Base-by-base conservation (phyloP, 148 eudicot genomes). In the Fagopyrum esculentum region DNA sequence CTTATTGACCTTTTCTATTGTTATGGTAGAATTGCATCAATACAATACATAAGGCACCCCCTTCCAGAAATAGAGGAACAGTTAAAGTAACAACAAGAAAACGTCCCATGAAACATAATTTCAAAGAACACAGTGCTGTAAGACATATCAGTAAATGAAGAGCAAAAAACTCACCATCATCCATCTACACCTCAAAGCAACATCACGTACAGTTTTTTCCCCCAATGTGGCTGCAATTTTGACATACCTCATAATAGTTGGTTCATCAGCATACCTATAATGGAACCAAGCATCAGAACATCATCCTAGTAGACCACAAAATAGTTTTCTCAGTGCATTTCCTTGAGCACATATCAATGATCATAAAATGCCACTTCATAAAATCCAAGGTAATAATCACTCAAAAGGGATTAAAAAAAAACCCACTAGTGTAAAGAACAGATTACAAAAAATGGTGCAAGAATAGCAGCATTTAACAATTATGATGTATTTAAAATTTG, bases 141-240 rank as follows among this genome's bases (percentile, higher is more conserved):
- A 12, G 16, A 63, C 35, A 10, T 63, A 10, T 63, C 45, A 29
- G 69, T 10, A 29, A 63, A 10, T 11, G 11, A 63, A 11, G 13
- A 29, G 54, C 51, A 35, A 77, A 77, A 73, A 80, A 77, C 96
- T 89, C 79, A 93, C 98, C 89, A 79, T 79, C 93, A 93, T 84
- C 98, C 98, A 93, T 77, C 87, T 88, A 80, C 98, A 93, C 81
- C 98, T 85, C 66, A 93, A 81, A 83, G 98, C 96, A 78, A 93
- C 98, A 78, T 91, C 98, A 70, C 98, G 93, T 45, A 93, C 96
- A 77, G 93, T 87, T 84, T 93, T 93, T 55, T 93, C 92, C 72
- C 82, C 86, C 77, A 93, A 80, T 55, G 80, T 81, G 45, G 93
- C 93, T 76, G 98, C 96, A 80, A 93, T 93, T 79, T 93, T 93